Percentiles rank a stretch among this genome's conserved stretches.
These are phyloP conservation scores for Colletotrichum truncatum DNA, from an alignment of 2,329 filamentous ascomycete species.

Conservation along the genomic window DNA sequence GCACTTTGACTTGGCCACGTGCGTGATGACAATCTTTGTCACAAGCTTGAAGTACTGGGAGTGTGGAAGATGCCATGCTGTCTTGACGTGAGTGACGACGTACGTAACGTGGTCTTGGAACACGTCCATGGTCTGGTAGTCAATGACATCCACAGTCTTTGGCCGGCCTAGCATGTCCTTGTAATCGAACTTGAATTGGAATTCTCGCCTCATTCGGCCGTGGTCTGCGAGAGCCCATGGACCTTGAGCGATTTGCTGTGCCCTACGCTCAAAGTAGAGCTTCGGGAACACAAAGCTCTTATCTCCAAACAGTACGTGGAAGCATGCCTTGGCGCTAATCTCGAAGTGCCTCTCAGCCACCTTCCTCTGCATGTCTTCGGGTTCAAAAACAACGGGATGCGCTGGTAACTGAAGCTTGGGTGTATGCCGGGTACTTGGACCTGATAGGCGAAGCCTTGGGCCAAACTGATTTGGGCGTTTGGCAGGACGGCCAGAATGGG, in stretches of 20 bases:
- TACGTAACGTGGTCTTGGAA: slow-evolving; percentile 79
- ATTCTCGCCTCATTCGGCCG: slow-evolving; percentile 78
- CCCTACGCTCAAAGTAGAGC: slow-evolving; percentile 84
- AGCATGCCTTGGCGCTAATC: slow-evolving; percentile 91
- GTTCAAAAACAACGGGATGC: slow-evolving; percentile 84
- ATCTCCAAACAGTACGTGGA: slow-evolving; percentile 96
- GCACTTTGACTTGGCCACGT: slow-evolving; percentile 89
- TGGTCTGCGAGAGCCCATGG: slow-evolving; percentile 82
- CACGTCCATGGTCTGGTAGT: slow-evolving; percentile 88
- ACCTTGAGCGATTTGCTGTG: slow-evolving; percentile 82
- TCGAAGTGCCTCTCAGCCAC: slow-evolving; percentile 86
- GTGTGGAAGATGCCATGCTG: slow-evolving; percentile 86
- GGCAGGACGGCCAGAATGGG: slow-evolving; percentile 49
- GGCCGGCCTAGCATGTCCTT: slow-evolving; percentile 71
- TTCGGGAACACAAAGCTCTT: slow-evolving; percentile 94
- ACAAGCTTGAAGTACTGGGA: slow-evolving; percentile 81
- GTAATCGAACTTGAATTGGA: slow-evolving; percentile 80
- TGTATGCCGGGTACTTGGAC: slow-evolving; percentile 18
- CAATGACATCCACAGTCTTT: slow-evolving; percentile 72
- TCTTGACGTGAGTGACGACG: slow-evolving; percentile 69
- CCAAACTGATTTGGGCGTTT: slow-evolving; percentile 44
- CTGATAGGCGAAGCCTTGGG: slow-evolving; percentile 44
- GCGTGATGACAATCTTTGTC: slow-evolving; percentile 93
- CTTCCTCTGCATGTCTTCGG: slow-evolving; percentile 79
- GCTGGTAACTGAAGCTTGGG: slow-evolving; percentile 84